Conservation (phyloP, 352 stramenopile genomes). For the Phytopythium mirpurense region DNA sequence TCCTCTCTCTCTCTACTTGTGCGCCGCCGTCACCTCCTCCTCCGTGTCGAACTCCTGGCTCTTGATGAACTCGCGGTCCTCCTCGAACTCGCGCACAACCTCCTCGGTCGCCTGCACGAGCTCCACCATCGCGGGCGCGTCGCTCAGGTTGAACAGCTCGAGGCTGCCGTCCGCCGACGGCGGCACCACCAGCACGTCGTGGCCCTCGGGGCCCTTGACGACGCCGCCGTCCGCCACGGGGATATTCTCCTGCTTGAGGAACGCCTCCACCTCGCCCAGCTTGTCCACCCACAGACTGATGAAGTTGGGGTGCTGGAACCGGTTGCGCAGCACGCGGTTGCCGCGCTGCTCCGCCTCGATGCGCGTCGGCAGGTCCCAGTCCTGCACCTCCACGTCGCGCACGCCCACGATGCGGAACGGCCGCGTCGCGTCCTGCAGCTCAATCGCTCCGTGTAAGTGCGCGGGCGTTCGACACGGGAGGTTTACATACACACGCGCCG, state of each 20-base stretch:
- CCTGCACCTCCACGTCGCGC: constrained; percentile 69
- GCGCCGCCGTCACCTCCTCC: background rate
- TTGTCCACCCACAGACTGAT: constrained; percentile 83
- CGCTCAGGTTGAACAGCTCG: constrained; percentile 81
- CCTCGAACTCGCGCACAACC: constrained; percentile 74
- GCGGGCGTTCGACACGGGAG: too few species aligned
- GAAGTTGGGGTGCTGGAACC: constrained; percentile 77
- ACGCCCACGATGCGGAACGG: constrained; percentile 80
- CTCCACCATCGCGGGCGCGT: constrained; percentile 75
- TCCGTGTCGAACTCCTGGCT: constrained; percentile 6
- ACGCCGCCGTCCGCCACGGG: constrained; percentile 51
- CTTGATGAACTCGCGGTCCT: constrained; percentile 23
- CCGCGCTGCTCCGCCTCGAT: constrained; percentile 57
- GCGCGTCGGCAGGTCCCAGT: constrained; percentile 74
- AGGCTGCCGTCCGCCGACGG: constrained; percentile 59
- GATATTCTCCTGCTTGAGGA: constrained; percentile 61
- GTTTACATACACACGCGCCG: too few species aligned
- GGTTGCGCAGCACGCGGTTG: constrained; percentile 59
- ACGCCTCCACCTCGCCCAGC: constrained; percentile 54
- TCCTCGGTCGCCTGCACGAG: constrained; percentile 73
- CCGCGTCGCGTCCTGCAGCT: constrained; percentile 31
- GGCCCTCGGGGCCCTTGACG: constrained; percentile 49
- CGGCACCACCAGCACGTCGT: constrained; percentile 64
- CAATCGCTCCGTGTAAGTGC: too few species aligned
- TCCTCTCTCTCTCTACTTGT: background rate